Evolutionary conservation across 306 rosid species (phyloP).

Genomic region (Dicorynia guianensis): DNA sequence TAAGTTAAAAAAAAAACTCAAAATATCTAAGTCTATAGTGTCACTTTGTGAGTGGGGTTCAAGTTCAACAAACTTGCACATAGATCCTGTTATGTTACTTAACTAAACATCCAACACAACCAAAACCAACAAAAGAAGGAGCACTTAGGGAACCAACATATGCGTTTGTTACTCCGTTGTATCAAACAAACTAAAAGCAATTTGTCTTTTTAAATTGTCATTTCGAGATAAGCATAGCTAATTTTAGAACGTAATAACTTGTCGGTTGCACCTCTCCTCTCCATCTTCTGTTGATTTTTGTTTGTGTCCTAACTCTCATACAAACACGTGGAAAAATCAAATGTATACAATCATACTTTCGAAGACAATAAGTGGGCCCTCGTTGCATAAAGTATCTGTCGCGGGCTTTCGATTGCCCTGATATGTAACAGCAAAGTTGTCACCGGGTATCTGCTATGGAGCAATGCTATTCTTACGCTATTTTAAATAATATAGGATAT

Average conservation of each 20-base stretch:
- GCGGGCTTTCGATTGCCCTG: neutral
- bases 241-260: constrained; percentile 16
- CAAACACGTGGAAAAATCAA: neutral
- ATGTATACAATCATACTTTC: too few relatives aligned
- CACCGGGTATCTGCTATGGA: constrained; percentile 10
- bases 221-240: constrained; percentile 23
- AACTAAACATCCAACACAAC: constrained; percentile 27
- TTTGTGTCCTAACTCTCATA: neutral
- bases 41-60: constrained; percentile 27
- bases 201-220: constrained; percentile 1
- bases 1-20: too few relatives aligned
- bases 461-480: too few relatives aligned
- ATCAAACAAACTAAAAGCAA: too few relatives aligned
- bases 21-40: too few relatives aligned
- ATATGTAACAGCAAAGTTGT: constrained; percentile 20
- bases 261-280: constrained; percentile 46
- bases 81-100: neutral
- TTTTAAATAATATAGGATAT: too few relatives aligned
- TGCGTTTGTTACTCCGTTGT: neutral
- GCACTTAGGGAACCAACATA: constrained; percentile 46
- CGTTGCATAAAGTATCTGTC: constrained; percentile 8
- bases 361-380: neutral
- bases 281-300: constrained; percentile 37
- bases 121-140: constrained; percentile 22
- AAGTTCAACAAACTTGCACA: too few relatives aligned